A percentile compares a stretch with the other conserved stretches of the same genome.
These are phyloP conservation scores for Geranium rotundifolium DNA, from an alignment of 345 rosid genomes.

Conservation along the genomic window DNA sequence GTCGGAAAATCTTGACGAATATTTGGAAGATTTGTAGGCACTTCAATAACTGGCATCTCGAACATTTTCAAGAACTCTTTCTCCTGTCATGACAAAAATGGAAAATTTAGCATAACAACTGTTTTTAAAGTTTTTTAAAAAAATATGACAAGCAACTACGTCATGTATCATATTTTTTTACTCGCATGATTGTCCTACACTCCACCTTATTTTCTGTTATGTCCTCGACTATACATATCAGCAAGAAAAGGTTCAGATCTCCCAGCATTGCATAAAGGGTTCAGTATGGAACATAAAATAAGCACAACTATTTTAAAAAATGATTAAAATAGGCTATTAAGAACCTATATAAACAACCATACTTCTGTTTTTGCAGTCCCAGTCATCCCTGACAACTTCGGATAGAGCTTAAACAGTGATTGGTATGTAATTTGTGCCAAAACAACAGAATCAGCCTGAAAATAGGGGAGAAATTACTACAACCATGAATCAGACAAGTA, in stretches of 20 bases:
- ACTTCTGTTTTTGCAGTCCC: constrained; percentile 99
- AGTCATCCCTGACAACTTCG: constrained; percentile 96
- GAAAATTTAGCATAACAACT: constrained; percentile 1
- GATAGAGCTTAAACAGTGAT: constrained; percentile 90
- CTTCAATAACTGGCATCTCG: constrained; percentile 81
- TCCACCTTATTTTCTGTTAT: too few relatives aligned
- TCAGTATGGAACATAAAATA: constrained; percentile 1
- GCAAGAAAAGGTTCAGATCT: too few relatives aligned
- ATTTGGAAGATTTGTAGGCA: constrained; percentile 86
- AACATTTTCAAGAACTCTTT: constrained; percentile 91
- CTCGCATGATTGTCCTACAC: too few relatives aligned
- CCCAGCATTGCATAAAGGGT: neutral
- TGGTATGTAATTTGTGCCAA: constrained; percentile 98
- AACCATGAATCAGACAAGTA: constrained; percentile 10
- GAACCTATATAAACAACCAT: constrained; percentile 12
- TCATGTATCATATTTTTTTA: too few relatives aligned
- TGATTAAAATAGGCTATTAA: neutral
- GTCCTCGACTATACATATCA: too few relatives aligned
- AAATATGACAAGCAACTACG: too few relatives aligned
- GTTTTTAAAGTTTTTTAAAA: too few relatives aligned
- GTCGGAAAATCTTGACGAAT: constrained; percentile 83
- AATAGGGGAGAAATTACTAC: constrained; percentile 2
- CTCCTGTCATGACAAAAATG: constrained; percentile 42
- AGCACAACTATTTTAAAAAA: neutral
- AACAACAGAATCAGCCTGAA: constrained; percentile 89